These are phyloP conservation scores for Hemileccinum impolitum DNA, from an alignment of 768 basidiomycete genomes.

Conservation along the genomic window DNA sequence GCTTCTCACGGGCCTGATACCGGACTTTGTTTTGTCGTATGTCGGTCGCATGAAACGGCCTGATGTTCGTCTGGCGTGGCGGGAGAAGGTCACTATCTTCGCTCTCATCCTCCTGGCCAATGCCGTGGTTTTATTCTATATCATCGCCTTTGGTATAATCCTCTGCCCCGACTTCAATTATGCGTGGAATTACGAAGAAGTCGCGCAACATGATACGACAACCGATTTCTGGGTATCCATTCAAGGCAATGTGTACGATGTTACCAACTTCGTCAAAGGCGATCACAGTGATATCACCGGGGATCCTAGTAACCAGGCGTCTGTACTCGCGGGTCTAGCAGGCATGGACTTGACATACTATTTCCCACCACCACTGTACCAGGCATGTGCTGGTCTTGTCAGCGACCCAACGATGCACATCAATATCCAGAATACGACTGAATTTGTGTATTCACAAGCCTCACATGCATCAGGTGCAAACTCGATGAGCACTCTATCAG, in stretches of 20 bases:
- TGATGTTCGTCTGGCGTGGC: conserved; percentile 65
- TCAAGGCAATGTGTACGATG: conserved; percentile 58
- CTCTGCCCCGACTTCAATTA: conserved; percentile 62
- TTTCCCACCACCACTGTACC: conserved; percentile 56
- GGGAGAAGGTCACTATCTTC: conserved; percentile 67
- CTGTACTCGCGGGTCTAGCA: conserved; percentile 49
- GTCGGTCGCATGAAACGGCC: conserved; percentile 66
- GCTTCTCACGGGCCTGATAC: conserved; percentile 54
- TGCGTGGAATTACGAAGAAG: conserved; percentile 51
- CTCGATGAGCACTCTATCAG: conserved; percentile 36
- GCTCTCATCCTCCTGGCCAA: conserved; percentile 54
- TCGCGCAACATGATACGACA: conserved; percentile 46
- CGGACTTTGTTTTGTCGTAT: conserved; percentile 44
- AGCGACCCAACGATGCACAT: conserved; percentile 40
- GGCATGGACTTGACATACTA: conserved; percentile 62
- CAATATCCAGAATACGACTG: conserved; percentile 45
- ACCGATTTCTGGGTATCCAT: conserved; percentile 63
- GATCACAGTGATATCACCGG: conserved; percentile 62
- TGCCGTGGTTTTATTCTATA: conserved; percentile 58
- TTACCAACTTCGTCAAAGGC: conserved; percentile 54
- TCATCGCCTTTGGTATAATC: conserved; percentile 58
- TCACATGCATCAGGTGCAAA: conserved; percentile 56
- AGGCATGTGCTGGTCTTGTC: conserved; percentile 61
- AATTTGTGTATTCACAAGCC: conserved; percentile 39
- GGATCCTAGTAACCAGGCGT: conserved; percentile 46